These are phyloP conservation scores for Russula brevipes DNA, from an alignment of 768 basidiomycete genomes.

Conservation along the genomic window DNA sequence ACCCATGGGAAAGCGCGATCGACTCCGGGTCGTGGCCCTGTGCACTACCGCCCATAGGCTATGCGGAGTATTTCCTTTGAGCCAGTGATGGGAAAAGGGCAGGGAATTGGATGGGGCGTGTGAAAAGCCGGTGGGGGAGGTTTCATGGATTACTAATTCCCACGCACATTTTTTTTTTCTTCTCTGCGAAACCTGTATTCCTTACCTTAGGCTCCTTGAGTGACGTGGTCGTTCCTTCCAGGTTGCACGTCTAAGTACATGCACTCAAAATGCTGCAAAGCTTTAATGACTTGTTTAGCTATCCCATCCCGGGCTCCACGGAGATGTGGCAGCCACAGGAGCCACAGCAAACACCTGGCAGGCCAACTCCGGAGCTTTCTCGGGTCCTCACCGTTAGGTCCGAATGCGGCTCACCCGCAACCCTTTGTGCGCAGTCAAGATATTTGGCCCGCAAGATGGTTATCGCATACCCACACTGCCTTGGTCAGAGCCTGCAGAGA, in stretches of 20 bases:
- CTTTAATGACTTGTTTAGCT: neutral
- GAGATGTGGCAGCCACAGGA: neutral
- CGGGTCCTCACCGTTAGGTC: neutral
- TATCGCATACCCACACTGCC: neutral
- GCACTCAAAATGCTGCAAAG: neutral
- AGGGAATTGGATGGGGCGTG: neutral
- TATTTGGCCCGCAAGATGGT: neutral
- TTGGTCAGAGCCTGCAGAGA: too few relatives aligned
- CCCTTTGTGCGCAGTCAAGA: neutral
- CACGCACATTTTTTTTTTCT: neutral
- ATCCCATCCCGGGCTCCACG: neutral
- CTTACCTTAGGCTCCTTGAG: too few relatives aligned
- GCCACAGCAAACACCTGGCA: neutral
- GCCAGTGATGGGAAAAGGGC: neutral
- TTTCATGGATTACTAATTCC: conserved; percentile 7
- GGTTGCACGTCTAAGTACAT: neutral
- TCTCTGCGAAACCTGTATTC: neutral
- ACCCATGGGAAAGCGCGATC: conserved; percentile 45
- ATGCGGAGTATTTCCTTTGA: conserved; percentile 22
- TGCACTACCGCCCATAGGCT: conserved; percentile 22
- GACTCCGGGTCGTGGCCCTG: conserved; percentile 45
- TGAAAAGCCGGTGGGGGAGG: neutral
- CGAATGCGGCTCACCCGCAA: neutral
- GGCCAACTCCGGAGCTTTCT: neutral
- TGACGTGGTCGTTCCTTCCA: too few relatives aligned